phyloP scores from a whole-genome alignment of 202 grass and related monocot genomes.

The Panicum hallii region DNA sequence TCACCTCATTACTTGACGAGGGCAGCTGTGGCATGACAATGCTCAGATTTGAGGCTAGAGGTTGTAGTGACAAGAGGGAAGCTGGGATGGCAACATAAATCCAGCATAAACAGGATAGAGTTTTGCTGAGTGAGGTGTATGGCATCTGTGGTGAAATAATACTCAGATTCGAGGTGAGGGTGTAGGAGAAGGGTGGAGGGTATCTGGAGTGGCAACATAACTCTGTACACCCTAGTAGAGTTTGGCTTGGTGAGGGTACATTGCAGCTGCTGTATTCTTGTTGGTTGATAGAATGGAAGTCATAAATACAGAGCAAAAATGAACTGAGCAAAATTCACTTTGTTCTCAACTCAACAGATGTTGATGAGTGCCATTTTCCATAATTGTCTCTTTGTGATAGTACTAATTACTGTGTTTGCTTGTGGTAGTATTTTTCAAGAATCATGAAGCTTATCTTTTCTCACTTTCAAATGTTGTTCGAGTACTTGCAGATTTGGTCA shows the following conservation, averaged over 20 bases:
- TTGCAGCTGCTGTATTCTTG: background rate
- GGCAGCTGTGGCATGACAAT: background rate
- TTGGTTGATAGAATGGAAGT: background rate
- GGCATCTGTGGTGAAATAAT: background rate
- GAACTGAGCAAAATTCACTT: background rate
- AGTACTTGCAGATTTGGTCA: slow-evolving; percentile 81
- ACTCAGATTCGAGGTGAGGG: background rate
- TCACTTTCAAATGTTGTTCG: background rate
- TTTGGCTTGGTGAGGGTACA: background rate
- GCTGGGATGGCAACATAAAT: background rate
- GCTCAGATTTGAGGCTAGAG: background rate
- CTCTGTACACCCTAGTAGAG: background rate
- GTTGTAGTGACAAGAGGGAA: background rate
- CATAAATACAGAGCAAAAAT: background rate
- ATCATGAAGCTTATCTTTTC: background rate
- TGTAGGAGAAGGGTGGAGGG: background rate
- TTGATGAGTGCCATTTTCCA: background rate
- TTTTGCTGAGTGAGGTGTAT: background rate
- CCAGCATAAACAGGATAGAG: background rate
- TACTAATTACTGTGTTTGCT: background rate
- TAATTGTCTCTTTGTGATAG: background rate
- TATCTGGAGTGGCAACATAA: background rate
- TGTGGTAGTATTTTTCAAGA: background rate
- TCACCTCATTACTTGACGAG: background rate
- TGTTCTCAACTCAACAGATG: background rate